Percentiles rank a stretch among this genome's conserved stretches.
Conservation (phyloP, 2,329 filamentous ascomycete species). For the Xylaria digitata region DNA sequence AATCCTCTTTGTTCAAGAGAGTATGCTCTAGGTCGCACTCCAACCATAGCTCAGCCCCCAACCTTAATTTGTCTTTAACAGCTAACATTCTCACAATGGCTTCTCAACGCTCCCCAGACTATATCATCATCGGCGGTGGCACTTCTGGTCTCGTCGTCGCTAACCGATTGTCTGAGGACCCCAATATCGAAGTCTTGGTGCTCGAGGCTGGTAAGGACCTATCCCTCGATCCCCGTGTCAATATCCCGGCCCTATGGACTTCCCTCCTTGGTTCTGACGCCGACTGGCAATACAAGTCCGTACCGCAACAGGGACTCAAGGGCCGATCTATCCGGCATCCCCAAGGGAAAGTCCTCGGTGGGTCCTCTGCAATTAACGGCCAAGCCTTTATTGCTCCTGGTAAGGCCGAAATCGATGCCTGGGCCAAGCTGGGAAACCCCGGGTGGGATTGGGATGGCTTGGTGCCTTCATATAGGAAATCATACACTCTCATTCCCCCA, state of each 20-base stretch:
- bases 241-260: conserved; percentile 29
- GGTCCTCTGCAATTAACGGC: conserved; percentile 43
- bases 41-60: neutral
- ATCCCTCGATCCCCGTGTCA: conserved; percentile 4
- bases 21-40: neutral
- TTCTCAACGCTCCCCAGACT: conserved; percentile 1
- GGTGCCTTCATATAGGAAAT: conserved; percentile 35
- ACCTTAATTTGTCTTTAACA: neutral
- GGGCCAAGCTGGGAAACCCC: conserved; percentile 41
- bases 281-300: conserved; percentile 31
- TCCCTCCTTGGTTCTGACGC: conserved; percentile 4
- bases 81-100: conserved; percentile 1
- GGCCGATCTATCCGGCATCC: conserved; percentile 31
- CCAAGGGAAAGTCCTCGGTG: conserved; percentile 40
- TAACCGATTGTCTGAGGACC: conserved; percentile 17
- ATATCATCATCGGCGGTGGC: conserved; percentile 27
- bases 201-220: conserved; percentile 24
- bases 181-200: conserved; percentile 1
- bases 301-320: conserved; percentile 31
- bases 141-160: conserved; percentile 28
- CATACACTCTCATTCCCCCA: conserved; percentile 39
- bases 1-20: neutral
- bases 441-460: conserved; percentile 42
- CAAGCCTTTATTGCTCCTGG: conserved; percentile 39
- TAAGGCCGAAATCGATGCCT: conserved; percentile 39